Percentiles rank a stretch among this genome's conserved stretches.
phyloP scores from a whole-genome alignment of 352 stramenopile species.

The Thalassiosira hispida region DNA sequence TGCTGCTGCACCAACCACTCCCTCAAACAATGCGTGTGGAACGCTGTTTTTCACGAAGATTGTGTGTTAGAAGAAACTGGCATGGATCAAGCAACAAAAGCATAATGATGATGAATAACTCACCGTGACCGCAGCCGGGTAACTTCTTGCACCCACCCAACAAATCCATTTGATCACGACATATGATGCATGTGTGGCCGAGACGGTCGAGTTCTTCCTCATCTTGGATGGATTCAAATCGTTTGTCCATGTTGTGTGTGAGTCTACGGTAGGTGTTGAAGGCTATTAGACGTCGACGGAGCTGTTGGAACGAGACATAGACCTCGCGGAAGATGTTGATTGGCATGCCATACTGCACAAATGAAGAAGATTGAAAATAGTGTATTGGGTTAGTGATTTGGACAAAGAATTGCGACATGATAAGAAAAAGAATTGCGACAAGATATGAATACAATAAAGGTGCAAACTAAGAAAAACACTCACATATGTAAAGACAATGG shows the following conservation, averaged over 20 bases:
- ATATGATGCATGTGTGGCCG: slow-evolving; percentile 94
- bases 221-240: slow-evolving; percentile 88
- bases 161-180: slow-evolving; percentile 91
- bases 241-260: slow-evolving; percentile 94
- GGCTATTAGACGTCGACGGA: slow-evolving; percentile 77
- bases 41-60: too few relatives aligned
- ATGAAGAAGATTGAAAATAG: background rate
- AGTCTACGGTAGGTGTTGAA: slow-evolving; percentile 93
- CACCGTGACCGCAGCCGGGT: slow-evolving; percentile 91
- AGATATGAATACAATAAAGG: too few relatives aligned
- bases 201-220: slow-evolving; percentile 92
- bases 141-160: slow-evolving; percentile 92
- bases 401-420: background rate
- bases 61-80: too few relatives aligned
- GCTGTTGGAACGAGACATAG: slow-evolving; percentile 89
- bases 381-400: background rate
- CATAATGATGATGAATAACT: too few relatives aligned
- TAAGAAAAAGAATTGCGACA: too few relatives aligned
- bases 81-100: too few relatives aligned
- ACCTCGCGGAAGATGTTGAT: slow-evolving; percentile 97
- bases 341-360: slow-evolving; percentile 91
- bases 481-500: slow-evolving; percentile 94
- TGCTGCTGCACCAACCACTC: slow-evolving; percentile 99
- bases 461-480: too few relatives aligned
- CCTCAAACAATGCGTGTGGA: slow-evolving; percentile 96